phyloP scores from a whole-genome alignment of 2,329 filamentous ascomycete species.

The Diaporthe sp. region DNA sequence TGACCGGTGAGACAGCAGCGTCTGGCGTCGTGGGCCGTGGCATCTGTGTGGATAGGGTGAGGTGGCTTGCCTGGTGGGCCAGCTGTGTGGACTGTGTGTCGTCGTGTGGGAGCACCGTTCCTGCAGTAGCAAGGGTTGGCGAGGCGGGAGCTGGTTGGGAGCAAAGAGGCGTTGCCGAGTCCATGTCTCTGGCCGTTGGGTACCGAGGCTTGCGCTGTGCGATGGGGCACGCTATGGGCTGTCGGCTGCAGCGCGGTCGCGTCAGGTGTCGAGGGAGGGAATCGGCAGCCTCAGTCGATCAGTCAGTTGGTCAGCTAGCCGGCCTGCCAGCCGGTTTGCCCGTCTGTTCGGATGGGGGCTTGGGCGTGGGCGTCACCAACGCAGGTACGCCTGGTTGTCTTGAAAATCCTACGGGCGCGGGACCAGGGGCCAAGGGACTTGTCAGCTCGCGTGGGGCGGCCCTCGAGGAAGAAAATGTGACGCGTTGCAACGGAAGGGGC shows the following conservation, averaged over 20 bases:
- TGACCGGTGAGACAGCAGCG: constrained; percentile 25
- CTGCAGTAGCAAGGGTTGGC: constrained; percentile 31
- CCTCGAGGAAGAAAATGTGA: neutral
- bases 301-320: no score
- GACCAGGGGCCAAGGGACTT: neutral
- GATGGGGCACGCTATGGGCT: constrained; percentile 6
- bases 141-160: constrained; percentile 16
- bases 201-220: constrained; percentile 26
- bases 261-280: constrained; percentile 6
- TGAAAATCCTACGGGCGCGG: neutral
- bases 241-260: constrained; percentile 23
- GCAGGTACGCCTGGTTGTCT: constrained; percentile 2
- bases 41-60: constrained; percentile 42
- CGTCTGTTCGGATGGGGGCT: neutral
- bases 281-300: neutral
- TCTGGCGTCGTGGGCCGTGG: neutral
- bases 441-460: neutral
- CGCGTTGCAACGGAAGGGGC: constrained; percentile 20
- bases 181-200: constrained; percentile 24
- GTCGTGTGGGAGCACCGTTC: constrained; percentile 36
- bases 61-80: constrained; percentile 45
- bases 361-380: neutral
- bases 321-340: neutral
- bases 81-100: constrained; percentile 43
- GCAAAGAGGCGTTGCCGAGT: neutral